phyloP scores from a whole-genome alignment of 768 basidiomycete genomes.

The Tricholoma saponaceum region DNA sequence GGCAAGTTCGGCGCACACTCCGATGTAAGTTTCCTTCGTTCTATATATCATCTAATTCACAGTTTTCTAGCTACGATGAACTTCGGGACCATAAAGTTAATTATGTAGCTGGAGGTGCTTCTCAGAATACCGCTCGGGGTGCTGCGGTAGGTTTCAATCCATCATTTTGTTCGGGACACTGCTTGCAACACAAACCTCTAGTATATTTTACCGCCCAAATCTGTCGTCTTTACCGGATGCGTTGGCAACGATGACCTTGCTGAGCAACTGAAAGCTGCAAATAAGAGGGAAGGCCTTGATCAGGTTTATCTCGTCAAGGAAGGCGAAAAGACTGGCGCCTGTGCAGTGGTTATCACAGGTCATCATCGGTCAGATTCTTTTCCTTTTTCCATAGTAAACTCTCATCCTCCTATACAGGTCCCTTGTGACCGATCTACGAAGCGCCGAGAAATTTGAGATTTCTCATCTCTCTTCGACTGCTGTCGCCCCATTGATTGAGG shows the following conservation, averaged over 20 bases:
- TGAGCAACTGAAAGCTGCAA: constrained; percentile 82
- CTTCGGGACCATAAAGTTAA: constrained; percentile 70
- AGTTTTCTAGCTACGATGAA: constrained; percentile 74
- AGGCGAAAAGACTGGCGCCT: constrained; percentile 90
- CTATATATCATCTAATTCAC: constrained; percentile 1
- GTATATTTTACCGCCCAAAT: constrained; percentile 86
- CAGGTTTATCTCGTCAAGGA: constrained; percentile 87
- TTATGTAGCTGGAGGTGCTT: constrained; percentile 96
- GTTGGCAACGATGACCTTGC: constrained; percentile 94
- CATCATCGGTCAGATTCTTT: constrained; percentile 67
- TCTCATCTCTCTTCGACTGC: constrained; percentile 73
- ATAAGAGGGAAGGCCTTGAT: constrained; percentile 86
- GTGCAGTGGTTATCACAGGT: constrained; percentile 92
- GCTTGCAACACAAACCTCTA: constrained; percentile 29
- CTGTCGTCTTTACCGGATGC: constrained; percentile 91
- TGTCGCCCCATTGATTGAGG: constrained; percentile 73
- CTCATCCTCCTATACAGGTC: constrained; percentile 47
- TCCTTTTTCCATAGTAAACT: neutral
- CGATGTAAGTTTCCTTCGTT: constrained; percentile 55
- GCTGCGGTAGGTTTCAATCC: constrained; percentile 69
- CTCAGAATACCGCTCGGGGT: constrained; percentile 94
- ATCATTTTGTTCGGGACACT: neutral
- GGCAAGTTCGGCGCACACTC: constrained; percentile 81
- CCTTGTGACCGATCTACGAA: constrained; percentile 85
- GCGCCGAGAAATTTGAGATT: constrained; percentile 85